Evolutionary conservation across 441 rosid species (phyloP).

Genomic region (Hura crepitans): DNA sequence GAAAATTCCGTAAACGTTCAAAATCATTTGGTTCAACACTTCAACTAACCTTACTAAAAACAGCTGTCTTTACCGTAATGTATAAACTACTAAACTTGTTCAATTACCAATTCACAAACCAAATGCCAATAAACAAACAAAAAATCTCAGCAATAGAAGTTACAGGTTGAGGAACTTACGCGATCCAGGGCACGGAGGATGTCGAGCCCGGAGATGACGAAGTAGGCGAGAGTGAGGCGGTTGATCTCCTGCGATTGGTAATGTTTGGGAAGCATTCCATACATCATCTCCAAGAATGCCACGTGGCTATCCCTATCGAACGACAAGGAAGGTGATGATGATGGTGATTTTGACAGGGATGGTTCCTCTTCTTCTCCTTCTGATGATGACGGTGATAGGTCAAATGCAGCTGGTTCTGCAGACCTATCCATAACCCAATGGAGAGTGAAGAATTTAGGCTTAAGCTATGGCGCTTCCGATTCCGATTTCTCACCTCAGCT

Average conservation of each 20-base stretch:
- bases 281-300: conserved; percentile 70
- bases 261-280: conserved; percentile 55
- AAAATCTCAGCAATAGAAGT: no score
- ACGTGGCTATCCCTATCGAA: conserved; percentile 66
- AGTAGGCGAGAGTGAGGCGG: conserved; percentile 80
- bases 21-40: background rate
- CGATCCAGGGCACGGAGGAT: conserved; percentile 59
- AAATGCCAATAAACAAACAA: no score
- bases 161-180: conserved; percentile 27
- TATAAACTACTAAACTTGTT: no score
- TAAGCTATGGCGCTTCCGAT: no score
- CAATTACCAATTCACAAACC: no score
- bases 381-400: conserved; percentile 25
- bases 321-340: conserved; percentile 23
- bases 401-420: conserved; percentile 20
- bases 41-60: background rate
- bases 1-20: background rate
- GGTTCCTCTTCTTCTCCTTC: conserved; percentile 15
- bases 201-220: conserved; percentile 79
- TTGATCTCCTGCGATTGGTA: conserved; percentile 89
- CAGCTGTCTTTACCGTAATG: background rate
- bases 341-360: conserved; percentile 19
- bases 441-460: background rate
- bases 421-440: background rate
- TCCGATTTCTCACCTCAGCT: no score